These are phyloP conservation scores for Nematocida major DNA, from an alignment of 371 early-diverging fungal genomes.

Conservation along the genomic window DNA sequence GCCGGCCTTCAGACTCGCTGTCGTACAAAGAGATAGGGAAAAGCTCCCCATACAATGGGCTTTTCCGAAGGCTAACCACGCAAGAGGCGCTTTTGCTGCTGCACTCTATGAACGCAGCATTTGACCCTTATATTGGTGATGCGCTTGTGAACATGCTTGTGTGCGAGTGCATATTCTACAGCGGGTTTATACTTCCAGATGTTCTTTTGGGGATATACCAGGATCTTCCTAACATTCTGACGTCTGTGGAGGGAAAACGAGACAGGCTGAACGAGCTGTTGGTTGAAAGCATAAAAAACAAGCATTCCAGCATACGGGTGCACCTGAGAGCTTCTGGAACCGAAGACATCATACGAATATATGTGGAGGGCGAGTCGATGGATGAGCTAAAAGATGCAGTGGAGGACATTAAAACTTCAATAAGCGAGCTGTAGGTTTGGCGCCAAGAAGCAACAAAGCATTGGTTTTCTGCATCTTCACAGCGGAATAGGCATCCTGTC, in stretches of 20 bases:
- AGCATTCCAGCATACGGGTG: slow-evolving; percentile 59
- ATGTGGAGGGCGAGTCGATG: slow-evolving; percentile 67
- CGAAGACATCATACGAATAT: slow-evolving; percentile 94
- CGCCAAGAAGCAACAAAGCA: background rate
- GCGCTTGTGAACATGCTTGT: slow-evolving; percentile 89
- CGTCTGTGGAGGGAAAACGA: slow-evolving; percentile 31
- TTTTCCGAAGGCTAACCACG: slow-evolving; percentile 59
- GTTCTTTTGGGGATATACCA: slow-evolving; percentile 18
- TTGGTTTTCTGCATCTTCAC: background rate
- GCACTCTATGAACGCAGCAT: slow-evolving; percentile 71
- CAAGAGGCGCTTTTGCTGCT: slow-evolving; percentile 64
- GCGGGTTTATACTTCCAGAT: slow-evolving; percentile 1
- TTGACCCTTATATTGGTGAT: slow-evolving; percentile 87
- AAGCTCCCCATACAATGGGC: slow-evolving; percentile 14
- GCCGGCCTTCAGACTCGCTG: background rate
- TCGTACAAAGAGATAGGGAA: background rate
- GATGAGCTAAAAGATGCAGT: slow-evolving; percentile 3
- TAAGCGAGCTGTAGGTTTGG: background rate
- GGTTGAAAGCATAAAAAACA: slow-evolving; percentile 76
- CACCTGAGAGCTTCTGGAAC: slow-evolving; percentile 86
- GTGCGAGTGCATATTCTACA: slow-evolving; percentile 80
- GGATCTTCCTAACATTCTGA: slow-evolving; percentile 27
- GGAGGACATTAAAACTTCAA: slow-evolving; percentile 8
- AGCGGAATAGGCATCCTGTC: background rate
- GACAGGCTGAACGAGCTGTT: slow-evolving; percentile 69